Conservation (phyloP, 2,329 filamentous ascomycete genomes). For the Graphilbum ipis-grandicollis region DNA sequence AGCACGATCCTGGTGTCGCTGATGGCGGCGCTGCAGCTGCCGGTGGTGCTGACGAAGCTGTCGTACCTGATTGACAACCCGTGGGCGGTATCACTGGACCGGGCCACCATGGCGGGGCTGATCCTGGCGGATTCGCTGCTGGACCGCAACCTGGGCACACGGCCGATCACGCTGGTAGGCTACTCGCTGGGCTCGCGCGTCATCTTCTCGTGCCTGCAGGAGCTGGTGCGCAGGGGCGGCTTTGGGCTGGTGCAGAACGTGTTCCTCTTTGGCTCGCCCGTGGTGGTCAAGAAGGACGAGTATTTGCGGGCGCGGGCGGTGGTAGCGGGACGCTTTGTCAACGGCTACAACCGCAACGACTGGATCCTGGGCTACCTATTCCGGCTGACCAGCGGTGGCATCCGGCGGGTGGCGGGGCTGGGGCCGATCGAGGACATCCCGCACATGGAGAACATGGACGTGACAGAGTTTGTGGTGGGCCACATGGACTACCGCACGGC, state of each 20-base stretch:
- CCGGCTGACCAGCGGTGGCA: constrained; percentile 80
- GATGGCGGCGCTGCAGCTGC: constrained; percentile 88
- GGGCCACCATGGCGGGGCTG: constrained; percentile 73
- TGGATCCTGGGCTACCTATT: constrained; percentile 97
- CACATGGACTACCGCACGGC: constrained; percentile 94
- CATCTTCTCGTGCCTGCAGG: constrained; percentile 79
- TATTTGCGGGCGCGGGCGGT: constrained; percentile 67
- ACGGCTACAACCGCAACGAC: constrained; percentile 85
- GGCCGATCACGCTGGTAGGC: constrained; percentile 83
- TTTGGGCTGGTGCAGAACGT: constrained; percentile 86
- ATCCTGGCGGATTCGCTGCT: constrained; percentile 90
- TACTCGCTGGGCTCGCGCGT: constrained; percentile 87
- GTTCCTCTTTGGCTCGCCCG: constrained; percentile 81
- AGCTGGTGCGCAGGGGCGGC: constrained; percentile 69
- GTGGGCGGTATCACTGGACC: constrained; percentile 89
- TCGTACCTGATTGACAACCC: constrained; percentile 96
- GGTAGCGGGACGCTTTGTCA: constrained; percentile 83
- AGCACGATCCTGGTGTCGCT: constrained; percentile 75
- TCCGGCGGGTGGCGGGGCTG: constrained; percentile 74
- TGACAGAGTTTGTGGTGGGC: constrained; percentile 69
- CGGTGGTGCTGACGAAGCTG: constrained; percentile 80
- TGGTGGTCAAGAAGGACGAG: constrained; percentile 85
- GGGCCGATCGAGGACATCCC: constrained; percentile 58
- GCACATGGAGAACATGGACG: constrained; percentile 75
- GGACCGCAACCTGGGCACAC: constrained; percentile 75